A percentile compares a stretch with the other conserved stretches of the same genome.
phyloP scores from a whole-genome alignment of 208 protist species.

The Trypanosoma caninum region DNA sequence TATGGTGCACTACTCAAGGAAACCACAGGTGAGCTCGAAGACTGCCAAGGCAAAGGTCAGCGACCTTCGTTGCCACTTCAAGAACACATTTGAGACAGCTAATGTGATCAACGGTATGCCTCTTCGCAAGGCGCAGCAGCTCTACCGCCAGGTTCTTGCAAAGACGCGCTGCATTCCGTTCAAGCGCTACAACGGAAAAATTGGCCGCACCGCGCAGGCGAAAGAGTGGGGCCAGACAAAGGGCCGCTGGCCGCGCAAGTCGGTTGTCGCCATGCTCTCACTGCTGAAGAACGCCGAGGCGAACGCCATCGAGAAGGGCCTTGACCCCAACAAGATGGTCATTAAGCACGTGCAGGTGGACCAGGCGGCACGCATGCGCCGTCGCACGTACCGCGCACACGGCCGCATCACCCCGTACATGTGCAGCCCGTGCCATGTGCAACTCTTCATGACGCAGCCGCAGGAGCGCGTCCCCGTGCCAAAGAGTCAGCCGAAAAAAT shows the following conservation, averaged over 20 bases:
- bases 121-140: conserved; percentile 85
- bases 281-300: conserved; percentile 94
- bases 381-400: conserved; percentile 95
- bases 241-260: conserved; percentile 94
- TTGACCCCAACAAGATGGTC: conserved; percentile 90
- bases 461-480: conserved; percentile 78
- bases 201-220: conserved; percentile 88
- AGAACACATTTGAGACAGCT: conserved; percentile 94
- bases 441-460: conserved; percentile 79
- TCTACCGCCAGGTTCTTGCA: conserved; percentile 92
- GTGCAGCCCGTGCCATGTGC: conserved; percentile 86
- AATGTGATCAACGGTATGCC: conserved; percentile 86
- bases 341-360: conserved; percentile 94
- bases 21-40: conserved; percentile 89
- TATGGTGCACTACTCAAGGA: conserved; percentile 91
- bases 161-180: conserved; percentile 95
- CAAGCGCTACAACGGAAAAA: conserved; percentile 92
- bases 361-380: conserved; percentile 85
- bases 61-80: conserved; percentile 93
- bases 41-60: conserved; percentile 84
- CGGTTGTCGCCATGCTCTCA: conserved; percentile 85
- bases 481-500: conserved; percentile 85
- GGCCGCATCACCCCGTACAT: conserved; percentile 94
- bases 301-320: conserved; percentile 86
- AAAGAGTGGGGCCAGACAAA: conserved; percentile 92